Percentiles rank a stretch among this genome's conserved stretches.
These are phyloP conservation scores for Calonectria ilicicola DNA, from an alignment of 2,329 filamentous ascomycete species.

Conservation along the genomic window DNA sequence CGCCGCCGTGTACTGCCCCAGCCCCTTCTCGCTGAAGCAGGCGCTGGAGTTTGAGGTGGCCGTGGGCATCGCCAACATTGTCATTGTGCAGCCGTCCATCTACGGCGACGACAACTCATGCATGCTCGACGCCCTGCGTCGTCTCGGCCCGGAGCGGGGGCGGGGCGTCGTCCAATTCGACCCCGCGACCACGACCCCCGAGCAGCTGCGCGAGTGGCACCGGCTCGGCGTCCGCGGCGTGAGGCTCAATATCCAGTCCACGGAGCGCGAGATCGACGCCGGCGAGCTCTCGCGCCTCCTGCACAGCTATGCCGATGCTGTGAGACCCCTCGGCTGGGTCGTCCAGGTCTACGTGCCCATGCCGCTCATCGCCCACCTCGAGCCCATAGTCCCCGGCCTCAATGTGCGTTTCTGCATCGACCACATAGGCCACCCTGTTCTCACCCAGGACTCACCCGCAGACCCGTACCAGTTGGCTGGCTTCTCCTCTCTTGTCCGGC, in stretches of 20 bases:
- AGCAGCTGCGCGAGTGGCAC: slow-evolving; percentile 65
- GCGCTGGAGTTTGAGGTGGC: slow-evolving; percentile 63
- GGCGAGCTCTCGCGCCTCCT: slow-evolving; percentile 57
- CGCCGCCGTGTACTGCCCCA: slow-evolving; percentile 64
- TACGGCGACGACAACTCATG: slow-evolving; percentile 72
- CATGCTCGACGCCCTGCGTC: slow-evolving; percentile 64
- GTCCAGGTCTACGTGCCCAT: slow-evolving; percentile 70
- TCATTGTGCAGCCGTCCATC: slow-evolving; percentile 72
- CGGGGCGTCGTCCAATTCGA: slow-evolving; percentile 70
- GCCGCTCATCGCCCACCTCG: slow-evolving; percentile 60
- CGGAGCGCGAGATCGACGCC: slow-evolving; percentile 54
- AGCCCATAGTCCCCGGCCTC: slow-evolving; percentile 60
- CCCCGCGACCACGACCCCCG: slow-evolving; percentile 50
- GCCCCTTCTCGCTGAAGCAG: slow-evolving; percentile 60
- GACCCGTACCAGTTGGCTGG: slow-evolving; percentile 40
- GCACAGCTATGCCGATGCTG: slow-evolving; percentile 60
- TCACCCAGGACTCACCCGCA: slow-evolving; percentile 40
- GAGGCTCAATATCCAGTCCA: slow-evolving; percentile 69
- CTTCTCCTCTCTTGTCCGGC: slow-evolving; percentile 54
- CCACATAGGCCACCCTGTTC: slow-evolving; percentile 66
- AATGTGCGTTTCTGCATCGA: slow-evolving; percentile 68
- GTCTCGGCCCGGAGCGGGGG: slow-evolving; percentile 61
- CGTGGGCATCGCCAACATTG: slow-evolving; percentile 65
- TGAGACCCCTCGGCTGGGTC: slow-evolving; percentile 65
- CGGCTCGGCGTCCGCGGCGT: slow-evolving; percentile 68